Evolutionary conservation across 176 grass and related monocot genomes (phyloP).

Genomic region (Triticum aestivum): IWGSC_CS_RefSeq_v2.1 NC_057802.1:121876390-121876889

Average conservation of each 20-base stretch:
- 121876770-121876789: constrained; percentile 47
- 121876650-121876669: constrained; percentile 58
- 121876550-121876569: constrained; percentile 46
- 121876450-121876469: constrained; percentile 78
- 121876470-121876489: constrained; percentile 61
- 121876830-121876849: constrained; percentile 60
- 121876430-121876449: constrained; percentile 69
- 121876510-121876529: constrained; percentile 58
- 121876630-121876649: constrained; percentile 57
- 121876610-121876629: constrained; percentile 68
- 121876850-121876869: constrained; percentile 74
- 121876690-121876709: constrained; percentile 63
- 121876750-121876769: constrained; percentile 63
- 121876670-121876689: constrained; percentile 70
- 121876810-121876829: constrained; percentile 71
- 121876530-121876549: constrained; percentile 50
- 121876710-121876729: constrained; percentile 50
- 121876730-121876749: constrained; percentile 62
- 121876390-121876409: constrained; percentile 58
- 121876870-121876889: constrained; percentile 62
- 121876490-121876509: constrained; percentile 59
- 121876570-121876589: constrained; percentile 56
- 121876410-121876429: constrained; percentile 54
- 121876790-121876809: background rate
- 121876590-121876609: constrained; percentile 51